These are phyloP conservation scores for Taphrina confusa DNA, from an alignment of 1,139 yeast species.

Conservation along the genomic window DNA sequence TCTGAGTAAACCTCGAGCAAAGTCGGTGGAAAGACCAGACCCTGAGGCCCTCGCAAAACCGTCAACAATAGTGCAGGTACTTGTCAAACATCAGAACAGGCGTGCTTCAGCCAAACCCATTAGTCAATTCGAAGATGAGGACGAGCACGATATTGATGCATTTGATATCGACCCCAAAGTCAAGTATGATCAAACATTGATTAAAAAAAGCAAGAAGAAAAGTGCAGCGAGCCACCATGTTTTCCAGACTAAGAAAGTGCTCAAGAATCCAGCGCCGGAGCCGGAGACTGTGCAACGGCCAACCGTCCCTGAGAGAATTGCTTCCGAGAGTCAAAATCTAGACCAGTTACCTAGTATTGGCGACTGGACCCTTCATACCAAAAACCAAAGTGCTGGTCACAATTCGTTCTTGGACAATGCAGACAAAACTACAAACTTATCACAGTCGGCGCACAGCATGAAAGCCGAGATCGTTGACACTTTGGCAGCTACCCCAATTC, in stretches of 20 bases:
- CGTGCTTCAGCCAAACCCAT: conserved; percentile 35
- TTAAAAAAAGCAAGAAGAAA: conserved; percentile 29
- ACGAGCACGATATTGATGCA: conserved; percentile 39
- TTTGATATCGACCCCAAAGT: conserved; percentile 38
- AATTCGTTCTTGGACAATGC: too few relatives aligned
- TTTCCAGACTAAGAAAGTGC: conserved; percentile 12
- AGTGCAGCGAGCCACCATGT: conserved; percentile 20
- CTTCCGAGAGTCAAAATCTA: not conserved
- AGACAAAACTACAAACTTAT: too few relatives aligned
- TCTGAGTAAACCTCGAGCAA: not conserved
- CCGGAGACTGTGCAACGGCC: conserved; percentile 40
- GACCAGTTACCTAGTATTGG: conserved; percentile 10
- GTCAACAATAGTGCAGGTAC: not conserved
- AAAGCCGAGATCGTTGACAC: too few relatives aligned
- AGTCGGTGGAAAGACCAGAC: not conserved
- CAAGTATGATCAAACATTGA: conserved; percentile 35
- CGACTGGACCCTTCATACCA: not conserved
- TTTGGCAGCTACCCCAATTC: too few relatives aligned
- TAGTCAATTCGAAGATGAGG: conserved; percentile 39
- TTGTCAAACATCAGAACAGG: not conserved
- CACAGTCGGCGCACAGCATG: too few relatives aligned
- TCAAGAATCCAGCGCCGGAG: conserved; percentile 11
- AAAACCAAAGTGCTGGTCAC: too few relatives aligned
- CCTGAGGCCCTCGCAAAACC: not conserved
- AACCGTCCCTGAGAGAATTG: conserved; percentile 35